These are phyloP conservation scores for Kwoniella shandongensis DNA, from an alignment of 768 basidiomycete genomes.

Conservation along the genomic window DNA sequence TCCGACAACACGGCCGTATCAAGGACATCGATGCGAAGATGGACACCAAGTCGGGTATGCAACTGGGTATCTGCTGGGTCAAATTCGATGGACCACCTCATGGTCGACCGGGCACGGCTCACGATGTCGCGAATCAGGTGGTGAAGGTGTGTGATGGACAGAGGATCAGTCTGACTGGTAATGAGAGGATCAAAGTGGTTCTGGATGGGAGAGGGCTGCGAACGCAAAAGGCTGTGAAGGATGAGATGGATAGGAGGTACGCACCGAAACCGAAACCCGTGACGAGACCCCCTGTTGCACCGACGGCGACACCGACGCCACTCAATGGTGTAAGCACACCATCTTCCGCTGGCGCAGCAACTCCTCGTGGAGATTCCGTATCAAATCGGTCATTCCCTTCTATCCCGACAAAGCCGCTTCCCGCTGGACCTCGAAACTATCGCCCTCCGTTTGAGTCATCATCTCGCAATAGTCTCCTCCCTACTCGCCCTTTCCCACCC, in stretches of 20 bases:
- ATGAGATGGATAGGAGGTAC: constrained; percentile 59
- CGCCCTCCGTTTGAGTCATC: neutral
- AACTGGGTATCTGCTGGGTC: constrained; percentile 77
- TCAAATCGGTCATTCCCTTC: constrained; percentile 7
- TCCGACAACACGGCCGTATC: constrained; percentile 65
- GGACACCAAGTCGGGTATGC: constrained; percentile 74
- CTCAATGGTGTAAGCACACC: constrained; percentile 10
- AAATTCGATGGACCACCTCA: constrained; percentile 56
- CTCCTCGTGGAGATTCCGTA: constrained; percentile 12
- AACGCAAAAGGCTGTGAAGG: constrained; percentile 66
- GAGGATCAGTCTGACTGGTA: constrained; percentile 58
- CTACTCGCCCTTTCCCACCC: constrained; percentile 8
- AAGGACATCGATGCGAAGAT: constrained; percentile 72
- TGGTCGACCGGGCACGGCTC: constrained; percentile 46
- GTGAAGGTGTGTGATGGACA: constrained; percentile 68
- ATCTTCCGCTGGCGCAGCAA: constrained; percentile 23
- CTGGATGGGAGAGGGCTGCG: constrained; percentile 73
- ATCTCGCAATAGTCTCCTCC: constrained; percentile 4
- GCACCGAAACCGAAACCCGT: constrained; percentile 35
- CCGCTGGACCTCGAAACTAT: constrained; percentile 1
- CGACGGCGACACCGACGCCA: constrained; percentile 13
- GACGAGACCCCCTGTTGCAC: constrained; percentile 12
- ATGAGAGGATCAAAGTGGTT: constrained; percentile 67
- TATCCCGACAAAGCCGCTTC: constrained; percentile 6
- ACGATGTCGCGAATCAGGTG: constrained; percentile 69